Conservation (phyloP, 768 basidiomycete genomes). For the Lactarius sp. region DNA sequence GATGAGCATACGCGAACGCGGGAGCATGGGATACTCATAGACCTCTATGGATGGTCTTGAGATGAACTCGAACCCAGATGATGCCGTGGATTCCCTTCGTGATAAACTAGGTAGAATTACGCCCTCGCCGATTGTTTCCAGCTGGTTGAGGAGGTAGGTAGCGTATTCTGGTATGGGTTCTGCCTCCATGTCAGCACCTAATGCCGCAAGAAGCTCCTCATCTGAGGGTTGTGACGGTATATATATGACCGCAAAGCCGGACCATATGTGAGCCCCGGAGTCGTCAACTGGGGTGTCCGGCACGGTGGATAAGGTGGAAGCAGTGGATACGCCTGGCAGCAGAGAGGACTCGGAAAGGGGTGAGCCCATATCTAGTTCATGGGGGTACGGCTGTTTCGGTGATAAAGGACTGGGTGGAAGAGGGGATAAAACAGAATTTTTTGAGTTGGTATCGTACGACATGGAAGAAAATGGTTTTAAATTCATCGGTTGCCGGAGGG, state of each 20-base stretch:
- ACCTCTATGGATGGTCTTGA: conserved; percentile 20
- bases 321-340: background rate
- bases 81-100: conserved; percentile 7
- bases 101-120: conserved; percentile 6
- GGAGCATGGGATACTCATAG: conserved; percentile 16
- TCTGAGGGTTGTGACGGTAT: conserved; percentile 12
- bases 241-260: conserved; percentile 20
- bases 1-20: conserved; percentile 11
- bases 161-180: conserved; percentile 21
- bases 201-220: conserved; percentile 19
- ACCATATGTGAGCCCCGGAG: background rate
- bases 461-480: background rate
- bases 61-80: conserved; percentile 16
- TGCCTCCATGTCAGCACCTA: conserved; percentile 1
- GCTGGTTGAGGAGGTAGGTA: conserved; percentile 13
- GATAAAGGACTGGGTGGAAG: background rate
- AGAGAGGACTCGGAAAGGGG: background rate
- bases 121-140: conserved; percentile 18
- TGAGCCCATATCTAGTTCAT: background rate
- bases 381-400: background rate
- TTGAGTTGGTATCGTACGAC: background rate
- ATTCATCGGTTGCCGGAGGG: conserved; percentile 11
- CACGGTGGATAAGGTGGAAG: background rate
- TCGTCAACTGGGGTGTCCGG: conserved; percentile 11
- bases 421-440: background rate